These are phyloP conservation scores for Populus deltoides DNA, from an alignment of 345 rosid genomes.

Conservation along the genomic window DNA sequence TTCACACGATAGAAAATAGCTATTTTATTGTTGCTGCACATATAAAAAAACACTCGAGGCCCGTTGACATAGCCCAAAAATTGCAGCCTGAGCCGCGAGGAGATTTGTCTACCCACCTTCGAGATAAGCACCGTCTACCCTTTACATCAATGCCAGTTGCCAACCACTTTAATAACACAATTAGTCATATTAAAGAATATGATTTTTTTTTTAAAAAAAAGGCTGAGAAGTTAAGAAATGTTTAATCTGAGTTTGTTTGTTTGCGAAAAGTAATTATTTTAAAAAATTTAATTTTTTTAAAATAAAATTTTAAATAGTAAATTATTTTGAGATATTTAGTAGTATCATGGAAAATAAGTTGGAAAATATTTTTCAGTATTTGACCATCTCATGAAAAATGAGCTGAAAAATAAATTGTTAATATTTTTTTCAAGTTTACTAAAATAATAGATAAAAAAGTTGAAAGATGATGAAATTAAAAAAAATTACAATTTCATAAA, in stretches of 20 bases:
- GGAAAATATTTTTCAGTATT: too few relatives aligned
- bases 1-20: neutral
- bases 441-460: too few relatives aligned
- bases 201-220: too few relatives aligned
- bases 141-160: neutral
- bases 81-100: neutral
- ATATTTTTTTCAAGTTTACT: too few relatives aligned
- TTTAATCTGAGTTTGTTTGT: neutral
- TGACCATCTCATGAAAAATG: accelerated
- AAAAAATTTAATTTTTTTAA: too few relatives aligned
- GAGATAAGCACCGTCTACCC: neutral
- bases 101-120: neutral
- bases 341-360: too few relatives aligned
- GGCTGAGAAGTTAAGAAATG: neutral
- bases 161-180: neutral
- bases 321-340: too few relatives aligned
- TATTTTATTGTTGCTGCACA: neutral
- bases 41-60: neutral
- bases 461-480: too few relatives aligned
- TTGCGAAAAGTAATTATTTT: too few relatives aligned
- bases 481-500: too few relatives aligned
- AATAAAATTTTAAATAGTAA: too few relatives aligned
- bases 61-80: neutral
- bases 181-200: neutral
- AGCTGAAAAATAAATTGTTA: too few relatives aligned